These are phyloP conservation scores for Sporothrix phasma DNA, from an alignment of 2,329 filamentous ascomycete species.

Conservation along the genomic window DNA sequence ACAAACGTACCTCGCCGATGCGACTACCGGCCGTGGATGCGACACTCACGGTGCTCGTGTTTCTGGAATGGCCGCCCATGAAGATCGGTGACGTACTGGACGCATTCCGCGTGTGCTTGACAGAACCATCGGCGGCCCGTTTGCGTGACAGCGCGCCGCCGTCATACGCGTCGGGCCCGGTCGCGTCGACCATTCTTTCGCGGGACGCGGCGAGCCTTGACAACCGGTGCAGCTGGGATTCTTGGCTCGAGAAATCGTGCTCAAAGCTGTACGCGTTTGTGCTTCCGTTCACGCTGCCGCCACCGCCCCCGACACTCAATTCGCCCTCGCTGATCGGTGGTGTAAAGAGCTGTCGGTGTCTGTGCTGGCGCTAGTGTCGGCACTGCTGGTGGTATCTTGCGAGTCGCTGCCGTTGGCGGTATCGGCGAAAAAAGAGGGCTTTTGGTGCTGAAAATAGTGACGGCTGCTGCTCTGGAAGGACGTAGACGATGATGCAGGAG, in stretches of 20 bases:
- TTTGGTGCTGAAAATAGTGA: conserved; percentile 13
- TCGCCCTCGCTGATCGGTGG: conserved; percentile 35
- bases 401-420: conserved; percentile 15
- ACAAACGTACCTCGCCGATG: conserved; percentile 61
- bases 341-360: conserved; percentile 34
- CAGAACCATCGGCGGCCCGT: conserved; percentile 63
- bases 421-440: neutral
- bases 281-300: conserved; percentile 17
- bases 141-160: conserved; percentile 44
- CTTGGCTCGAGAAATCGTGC: conserved; percentile 37
- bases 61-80: conserved; percentile 53
- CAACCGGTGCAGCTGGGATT: conserved; percentile 47
- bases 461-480: conserved; percentile 16
- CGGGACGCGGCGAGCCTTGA: conserved; percentile 48
- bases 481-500: neutral
- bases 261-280: conserved; percentile 1
- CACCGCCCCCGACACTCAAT: conserved; percentile 30
- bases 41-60: conserved; percentile 56
- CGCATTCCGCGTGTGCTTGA: conserved; percentile 44
- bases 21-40: conserved; percentile 54
- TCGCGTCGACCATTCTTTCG: conserved; percentile 35
- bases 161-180: conserved; percentile 22
- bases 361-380: conserved; percentile 29
- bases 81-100: conserved; percentile 39
- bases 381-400: conserved; percentile 29